Base-by-base conservation (phyloP, 129 eudicot species). In the Artemisia argyi region DNA sequence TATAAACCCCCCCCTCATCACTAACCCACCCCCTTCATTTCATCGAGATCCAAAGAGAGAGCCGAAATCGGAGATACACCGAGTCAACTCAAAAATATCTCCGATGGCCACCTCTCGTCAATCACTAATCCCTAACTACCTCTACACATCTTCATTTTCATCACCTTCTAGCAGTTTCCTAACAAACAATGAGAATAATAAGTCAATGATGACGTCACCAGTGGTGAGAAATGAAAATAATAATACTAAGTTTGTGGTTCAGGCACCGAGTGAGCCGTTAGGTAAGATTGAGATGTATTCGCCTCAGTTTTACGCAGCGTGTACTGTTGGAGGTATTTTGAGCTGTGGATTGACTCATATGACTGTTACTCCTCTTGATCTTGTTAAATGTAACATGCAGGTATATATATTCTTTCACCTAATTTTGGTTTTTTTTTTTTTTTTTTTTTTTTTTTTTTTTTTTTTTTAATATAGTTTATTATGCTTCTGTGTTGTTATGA, bases 311-410 rank as follows among this genome's bases (percentile, higher is more conserved):
- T 92, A 92, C 63, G 94, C 88, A 22, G 98, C 96, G 1, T 92
- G 98, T 71, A 92, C 98, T 2, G 82, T 26, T 24, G 98, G 98
- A 52, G 98, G 98, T 18, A 89, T 92, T 28, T 83, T 92, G 74
- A 86, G 98, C 71, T 92, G 96, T 73, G 97, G 97, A 26, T 89
- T 92, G 42, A 92, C 97, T 66, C 97, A 92, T 72, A 92, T 79
- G 96, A 58, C 89, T 32, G 97, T 89, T 50, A 92, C 97, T 77
- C 97, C 97, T 67, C 97, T 92, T 64, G 97, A 92, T 80, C 94
- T 92, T 47, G 97, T 92, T 81, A 92, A 92, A 71, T 92, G 97
- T 79, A 91, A 91, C 62, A 91, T 91, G 97, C 97, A 91, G 97
- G 97, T 86, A 19, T 3, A 10, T 66, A 1, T 48, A 26, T 39